These are phyloP conservation scores for Ophiostoma sp. DNA, from an alignment of 2,329 filamentous ascomycete species.

Conservation along the genomic window DNA sequence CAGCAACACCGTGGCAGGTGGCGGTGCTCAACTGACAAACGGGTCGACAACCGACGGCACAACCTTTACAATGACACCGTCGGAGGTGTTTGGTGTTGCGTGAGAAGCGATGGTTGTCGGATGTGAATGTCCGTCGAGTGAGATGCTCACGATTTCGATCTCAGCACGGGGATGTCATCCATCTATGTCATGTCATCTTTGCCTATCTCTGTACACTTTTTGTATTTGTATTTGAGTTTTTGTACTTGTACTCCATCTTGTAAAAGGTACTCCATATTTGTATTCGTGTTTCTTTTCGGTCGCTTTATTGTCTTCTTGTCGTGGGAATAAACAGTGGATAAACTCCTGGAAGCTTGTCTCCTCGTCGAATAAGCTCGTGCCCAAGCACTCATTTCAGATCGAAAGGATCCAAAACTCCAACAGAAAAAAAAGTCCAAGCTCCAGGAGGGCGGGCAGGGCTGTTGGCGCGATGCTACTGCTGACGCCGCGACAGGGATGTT, in stretches of 20 bases:
- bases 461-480: constrained; percentile 8
- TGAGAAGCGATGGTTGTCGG: not conserved
- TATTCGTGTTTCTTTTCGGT: too few relatives aligned
- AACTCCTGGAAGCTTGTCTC: too few relatives aligned
- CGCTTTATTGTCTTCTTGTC: too few relatives aligned
- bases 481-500: not conserved
- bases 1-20: constrained; percentile 9
- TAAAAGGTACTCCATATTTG: too few relatives aligned
- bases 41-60: not conserved
- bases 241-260: not conserved
- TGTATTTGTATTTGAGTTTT: not conserved
- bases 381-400: too few relatives aligned
- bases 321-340: too few relatives aligned
- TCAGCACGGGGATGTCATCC: not conserved
- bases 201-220: not conserved
- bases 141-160: not conserved
- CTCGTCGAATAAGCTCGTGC: too few relatives aligned
- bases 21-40: not conserved
- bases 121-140: too few relatives aligned
- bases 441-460: not conserved
- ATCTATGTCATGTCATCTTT: not conserved
- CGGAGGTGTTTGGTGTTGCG: constrained; percentile 7
- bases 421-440: not conserved
- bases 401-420: too few relatives aligned
- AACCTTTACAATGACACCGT: constrained; percentile 14